A percentile compares a stretch with the other conserved stretches of the same genome.
Evolutionary conservation across 306 rosid genomes (phyloP).

Genomic region (Oxytropis ochrocephala): DNA sequence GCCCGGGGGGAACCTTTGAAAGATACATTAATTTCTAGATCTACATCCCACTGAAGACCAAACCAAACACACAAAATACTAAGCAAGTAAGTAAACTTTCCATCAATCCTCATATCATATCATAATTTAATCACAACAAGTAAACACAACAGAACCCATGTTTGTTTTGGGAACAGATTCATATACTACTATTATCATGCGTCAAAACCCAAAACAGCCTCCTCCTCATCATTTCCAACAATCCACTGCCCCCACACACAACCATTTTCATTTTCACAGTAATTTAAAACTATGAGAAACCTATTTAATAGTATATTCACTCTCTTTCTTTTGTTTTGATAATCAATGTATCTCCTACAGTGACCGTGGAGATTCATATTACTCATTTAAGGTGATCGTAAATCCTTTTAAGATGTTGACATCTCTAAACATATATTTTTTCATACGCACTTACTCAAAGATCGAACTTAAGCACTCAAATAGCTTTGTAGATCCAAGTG

Average conservation of each 20-base stretch:
- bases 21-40: conserved; percentile 33
- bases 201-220: conserved; percentile 27
- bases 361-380: too few species aligned
- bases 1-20: conserved; percentile 34
- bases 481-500: too few species aligned
- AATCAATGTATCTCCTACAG: too few species aligned
- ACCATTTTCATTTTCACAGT: conserved; percentile 51
- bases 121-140: neutral
- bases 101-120: conserved; percentile 29
- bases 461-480: too few species aligned
- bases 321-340: too few species aligned
- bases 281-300: neutral
- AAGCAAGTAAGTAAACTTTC: neutral
- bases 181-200: conserved; percentile 2
- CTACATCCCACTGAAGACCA: conserved; percentile 32
- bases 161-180: conserved; percentile 17
- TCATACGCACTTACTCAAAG: too few species aligned
- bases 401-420: too few species aligned
- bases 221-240: conserved; percentile 35
- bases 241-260: conserved; percentile 37
- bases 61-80: neutral
- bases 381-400: too few species aligned
- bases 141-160: neutral
- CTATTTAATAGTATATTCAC: too few species aligned
- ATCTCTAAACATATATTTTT: too few species aligned